Evolutionary conservation across 768 basidiomycete genomes (phyloP).

Genomic region (Lentinus tigrinus): DNA sequence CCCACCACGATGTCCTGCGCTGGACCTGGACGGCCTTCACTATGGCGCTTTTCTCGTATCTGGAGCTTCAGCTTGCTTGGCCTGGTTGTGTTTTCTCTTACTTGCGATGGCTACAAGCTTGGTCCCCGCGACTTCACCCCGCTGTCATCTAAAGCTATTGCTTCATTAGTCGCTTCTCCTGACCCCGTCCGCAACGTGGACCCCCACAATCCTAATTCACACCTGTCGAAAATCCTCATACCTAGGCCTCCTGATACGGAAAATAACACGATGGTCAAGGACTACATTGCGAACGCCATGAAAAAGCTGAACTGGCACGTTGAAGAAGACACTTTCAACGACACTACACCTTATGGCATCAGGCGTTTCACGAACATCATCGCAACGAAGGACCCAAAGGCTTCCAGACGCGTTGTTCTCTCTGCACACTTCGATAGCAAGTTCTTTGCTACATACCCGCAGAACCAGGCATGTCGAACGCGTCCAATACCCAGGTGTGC

Average conservation of each 20-base stretch:
- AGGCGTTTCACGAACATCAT: constrained; percentile 88
- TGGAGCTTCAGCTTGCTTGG: not conserved
- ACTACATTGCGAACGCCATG: constrained; percentile 76
- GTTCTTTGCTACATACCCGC: constrained; percentile 68
- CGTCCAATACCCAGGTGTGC: not conserved
- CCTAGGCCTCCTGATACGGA: constrained; percentile 76
- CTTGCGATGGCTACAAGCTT: constrained; percentile 31
- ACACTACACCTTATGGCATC: constrained; percentile 75
- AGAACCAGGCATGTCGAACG: constrained; percentile 61
- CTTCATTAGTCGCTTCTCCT: constrained; percentile 47
- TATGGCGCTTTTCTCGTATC: not conserved
- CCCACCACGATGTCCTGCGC: constrained; percentile 7
- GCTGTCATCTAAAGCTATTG: constrained; percentile 52
- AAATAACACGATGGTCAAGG: constrained; percentile 79
- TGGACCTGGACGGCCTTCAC: not conserved
- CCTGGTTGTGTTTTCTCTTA: constrained; percentile 13
- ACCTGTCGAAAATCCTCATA: constrained; percentile 82
- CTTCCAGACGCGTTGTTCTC: constrained; percentile 78
- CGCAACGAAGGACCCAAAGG: constrained; percentile 90
- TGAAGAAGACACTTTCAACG: constrained; percentile 81
- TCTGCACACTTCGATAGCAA: constrained; percentile 95
- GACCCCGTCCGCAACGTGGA: constrained; percentile 73
- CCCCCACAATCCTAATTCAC: constrained; percentile 60
- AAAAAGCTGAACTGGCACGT: constrained; percentile 80
- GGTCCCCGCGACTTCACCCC: constrained; percentile 37